Evolutionary conservation across 371 early-diverging fungal genomes (phyloP).

Genomic region (Mortierella polycephala): DNA sequence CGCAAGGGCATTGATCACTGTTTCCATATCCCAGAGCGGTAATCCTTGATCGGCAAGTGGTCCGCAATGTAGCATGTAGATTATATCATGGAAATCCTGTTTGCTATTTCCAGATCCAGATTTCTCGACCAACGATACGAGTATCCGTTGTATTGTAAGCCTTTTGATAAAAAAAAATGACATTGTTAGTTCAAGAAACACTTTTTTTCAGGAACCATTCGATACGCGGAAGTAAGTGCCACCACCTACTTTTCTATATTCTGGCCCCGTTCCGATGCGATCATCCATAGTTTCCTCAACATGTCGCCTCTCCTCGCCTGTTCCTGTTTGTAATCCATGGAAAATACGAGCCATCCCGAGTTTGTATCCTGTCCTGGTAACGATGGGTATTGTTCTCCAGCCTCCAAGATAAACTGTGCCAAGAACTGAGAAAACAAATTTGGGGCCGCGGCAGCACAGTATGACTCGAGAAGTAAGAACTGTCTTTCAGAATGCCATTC

Average conservation of each 20-base stretch:
- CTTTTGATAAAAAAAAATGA: conserved; percentile 6
- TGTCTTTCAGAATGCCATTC: conserved; percentile 24
- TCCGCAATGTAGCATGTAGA: conserved; percentile 49
- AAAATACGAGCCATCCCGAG: conserved; percentile 37
- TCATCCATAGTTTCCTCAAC: conserved; percentile 32
- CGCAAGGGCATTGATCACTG: conserved; percentile 32
- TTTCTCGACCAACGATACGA: conserved; percentile 8
- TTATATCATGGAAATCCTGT: conserved; percentile 16
- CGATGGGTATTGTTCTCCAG: conserved; percentile 33
- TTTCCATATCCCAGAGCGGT: conserved; percentile 31
- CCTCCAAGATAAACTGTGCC: conserved; percentile 25
- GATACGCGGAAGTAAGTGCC: neutral
- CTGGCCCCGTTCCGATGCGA: conserved; percentile 26
- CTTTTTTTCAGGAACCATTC: no score
- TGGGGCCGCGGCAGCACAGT: conserved; percentile 34
- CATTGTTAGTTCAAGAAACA: neutral
- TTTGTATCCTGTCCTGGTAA: neutral
- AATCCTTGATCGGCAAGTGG: conserved; percentile 23
- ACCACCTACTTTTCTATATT: conserved; percentile 38
- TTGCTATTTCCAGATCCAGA: conserved; percentile 2
- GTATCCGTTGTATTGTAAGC: conserved; percentile 32
- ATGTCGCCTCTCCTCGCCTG: conserved; percentile 38
- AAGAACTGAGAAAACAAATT: conserved; percentile 21
- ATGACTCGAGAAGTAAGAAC: conserved; percentile 30
- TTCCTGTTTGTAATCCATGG: conserved; percentile 39